Base-by-base conservation (phyloP, 768 basidiomycete genomes). In the Rhizopogon vesiculosus region DNA sequence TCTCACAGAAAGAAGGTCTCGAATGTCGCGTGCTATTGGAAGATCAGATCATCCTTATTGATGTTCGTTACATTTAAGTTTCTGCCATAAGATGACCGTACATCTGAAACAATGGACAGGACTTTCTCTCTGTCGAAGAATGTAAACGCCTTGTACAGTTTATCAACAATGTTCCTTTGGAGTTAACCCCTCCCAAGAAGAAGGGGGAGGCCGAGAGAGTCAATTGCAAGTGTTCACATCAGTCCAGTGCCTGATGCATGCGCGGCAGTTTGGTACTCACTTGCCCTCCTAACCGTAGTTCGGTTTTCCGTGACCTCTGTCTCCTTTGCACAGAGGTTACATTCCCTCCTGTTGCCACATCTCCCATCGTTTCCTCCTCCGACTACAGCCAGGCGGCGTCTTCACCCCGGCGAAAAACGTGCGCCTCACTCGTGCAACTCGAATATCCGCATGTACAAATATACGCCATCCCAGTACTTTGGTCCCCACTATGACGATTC, bases 401-500 rank as follows among this genome's bases (percentile, higher is more conserved):
- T 61, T 55, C 51, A 51, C 45, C 55, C 49, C 43, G 63, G 44
- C 28, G 51, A 49, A 39, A 35, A 10, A 18, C 74, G 79, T 53
- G 59, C 69, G 15, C 78, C 82, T 0, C 78, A 83, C 62, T 84
- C 81, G 1, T 77, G 87, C 54, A 91, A 90, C 67, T 79, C 85
- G 2, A 89, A 90, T 64, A 89, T 91, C 33, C 74, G 89, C 29
- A 66, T 89, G 57, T 89, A 89, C 67, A 84, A 84, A 60, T 90
- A 89, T 64, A 75, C 76, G 3, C 70, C 80, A 25, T 74, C 74
- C 0, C 85, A 87, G 58, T 79, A 84, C 68, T 90, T 91, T 68
- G 86, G 86, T 19, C 80, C 82, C 13, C 89, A 90, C 66, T 91
- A 89, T 61, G 88, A 91, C 59, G 87, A 88, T 62, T 81, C 83